Percentiles rank a stretch among this genome's conserved stretches.
These are phyloP conservation scores for Aeminium ludgeri DNA, from an alignment of 495 filamentous ascomycete species.

Conservation along the genomic window DNA sequence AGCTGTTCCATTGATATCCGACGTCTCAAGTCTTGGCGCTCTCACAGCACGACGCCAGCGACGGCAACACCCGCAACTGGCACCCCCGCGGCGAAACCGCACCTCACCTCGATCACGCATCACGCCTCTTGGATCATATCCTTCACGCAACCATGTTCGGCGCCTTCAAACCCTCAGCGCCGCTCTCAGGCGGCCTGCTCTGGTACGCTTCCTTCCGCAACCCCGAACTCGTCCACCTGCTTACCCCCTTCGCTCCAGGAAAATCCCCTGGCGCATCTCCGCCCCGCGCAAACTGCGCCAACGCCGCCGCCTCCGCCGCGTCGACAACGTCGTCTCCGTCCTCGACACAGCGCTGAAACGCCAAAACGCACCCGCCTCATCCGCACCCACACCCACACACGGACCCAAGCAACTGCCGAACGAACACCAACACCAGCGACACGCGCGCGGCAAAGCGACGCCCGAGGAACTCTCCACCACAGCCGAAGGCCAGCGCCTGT, in stretches of 20 bases:
- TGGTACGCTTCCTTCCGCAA: slow-evolving; percentile 17
- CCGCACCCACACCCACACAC: not conserved
- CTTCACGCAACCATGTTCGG: slow-evolving; percentile 50
- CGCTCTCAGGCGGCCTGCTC: slow-evolving; percentile 49
- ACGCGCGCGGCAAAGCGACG: slow-evolving; percentile 1
- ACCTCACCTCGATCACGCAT: no score
- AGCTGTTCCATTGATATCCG: no score
- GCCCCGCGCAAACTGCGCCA: slow-evolving; percentile 77
- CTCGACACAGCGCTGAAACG: slow-evolving; percentile 50
- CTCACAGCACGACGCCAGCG: no score
- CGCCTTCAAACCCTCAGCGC: slow-evolving; percentile 59
- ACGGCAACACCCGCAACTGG: no score
- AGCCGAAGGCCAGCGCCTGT: slow-evolving; percentile 12
- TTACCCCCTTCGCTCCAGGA: no score
- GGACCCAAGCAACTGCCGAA: not conserved
- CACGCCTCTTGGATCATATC: no score
- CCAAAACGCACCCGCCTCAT: slow-evolving; percentile 27
- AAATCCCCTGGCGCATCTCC: slow-evolving; percentile 94
- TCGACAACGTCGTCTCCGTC: slow-evolving; percentile 66
- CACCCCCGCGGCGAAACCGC: no score
- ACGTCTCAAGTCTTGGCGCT: no score
- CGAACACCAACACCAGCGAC: not conserved
- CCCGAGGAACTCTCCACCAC: slow-evolving; percentile 8
- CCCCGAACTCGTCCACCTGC: no score
- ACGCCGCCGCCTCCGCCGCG: slow-evolving; percentile 64